These are phyloP conservation scores for Pythium aristosporum DNA, from an alignment of 352 stramenopile genomes.

Conservation along the genomic window DNA sequence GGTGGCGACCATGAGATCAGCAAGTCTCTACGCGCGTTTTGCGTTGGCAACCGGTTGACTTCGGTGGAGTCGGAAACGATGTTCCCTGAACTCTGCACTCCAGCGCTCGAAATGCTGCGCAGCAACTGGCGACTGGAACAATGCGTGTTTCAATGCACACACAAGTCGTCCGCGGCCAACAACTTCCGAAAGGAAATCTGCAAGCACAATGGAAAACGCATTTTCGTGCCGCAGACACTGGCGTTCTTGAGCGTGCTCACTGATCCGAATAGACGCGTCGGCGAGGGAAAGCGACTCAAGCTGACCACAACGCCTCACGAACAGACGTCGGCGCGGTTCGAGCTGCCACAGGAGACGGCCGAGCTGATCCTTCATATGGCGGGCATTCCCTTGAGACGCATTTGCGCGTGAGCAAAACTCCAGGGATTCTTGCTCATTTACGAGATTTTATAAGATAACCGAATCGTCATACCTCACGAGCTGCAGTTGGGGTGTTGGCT, in stretches of 20 bases:
- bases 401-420: not conserved
- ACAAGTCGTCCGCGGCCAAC: not conserved
- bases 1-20: no score
- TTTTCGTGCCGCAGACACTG: not conserved
- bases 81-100: no score
- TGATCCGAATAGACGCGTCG: not conserved
- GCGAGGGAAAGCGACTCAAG: not conserved
- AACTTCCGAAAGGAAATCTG: not conserved
- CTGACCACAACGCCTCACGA: no score
- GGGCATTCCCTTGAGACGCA: not conserved
- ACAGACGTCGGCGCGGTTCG: not conserved
- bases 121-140: not conserved
- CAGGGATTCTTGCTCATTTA: no score
- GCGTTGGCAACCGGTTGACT: no score
- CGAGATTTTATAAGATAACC: no score
- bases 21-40: no score
- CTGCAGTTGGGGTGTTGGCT: no score
- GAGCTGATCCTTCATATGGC: slow-evolving; percentile 3
- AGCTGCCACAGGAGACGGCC: not conserved
- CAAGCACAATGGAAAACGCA: not conserved
- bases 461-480: no score
- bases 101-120: no score
- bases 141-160: not conserved
- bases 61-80: no score
- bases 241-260: slow-evolving; percentile 5